Percentiles rank a stretch among this genome's conserved stretches.
phyloP scores from a whole-genome alignment of 1,284 basidiomycete genomes.

The Leccinum subrobustum region DNA sequence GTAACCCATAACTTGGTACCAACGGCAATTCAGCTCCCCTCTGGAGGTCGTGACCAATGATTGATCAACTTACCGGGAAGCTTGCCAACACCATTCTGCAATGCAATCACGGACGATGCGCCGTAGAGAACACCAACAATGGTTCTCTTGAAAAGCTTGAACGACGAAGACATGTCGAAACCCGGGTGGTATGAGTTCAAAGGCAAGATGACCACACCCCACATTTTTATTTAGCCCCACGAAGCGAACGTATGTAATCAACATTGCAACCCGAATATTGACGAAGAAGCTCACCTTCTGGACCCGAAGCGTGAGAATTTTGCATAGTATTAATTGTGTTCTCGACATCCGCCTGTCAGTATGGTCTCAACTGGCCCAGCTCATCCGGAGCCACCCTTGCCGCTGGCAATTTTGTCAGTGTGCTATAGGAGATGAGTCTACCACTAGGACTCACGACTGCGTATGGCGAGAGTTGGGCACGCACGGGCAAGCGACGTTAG shows the following conservation, averaged over 20 bases:
- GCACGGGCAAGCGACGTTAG: background rate
- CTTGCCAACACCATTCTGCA: conserved; percentile 34
- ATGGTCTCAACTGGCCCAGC: background rate
- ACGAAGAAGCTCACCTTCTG: conserved; percentile 3
- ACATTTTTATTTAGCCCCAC: conserved; percentile 15
- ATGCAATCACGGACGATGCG: conserved; percentile 17
- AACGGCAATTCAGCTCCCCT: conserved; percentile 8
- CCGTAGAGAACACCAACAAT: conserved; percentile 15
- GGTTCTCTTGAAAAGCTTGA: conserved; percentile 5
- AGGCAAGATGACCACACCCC: background rate
- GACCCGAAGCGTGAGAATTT: background rate
- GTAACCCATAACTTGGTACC: conserved; percentile 30
- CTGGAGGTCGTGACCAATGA: background rate
- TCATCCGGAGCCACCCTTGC: background rate
- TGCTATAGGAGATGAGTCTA: background rate
- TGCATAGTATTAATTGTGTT: too few relatives aligned
- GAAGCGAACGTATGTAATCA: background rate
- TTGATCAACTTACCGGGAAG: conserved; percentile 25
- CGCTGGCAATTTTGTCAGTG: background rate
- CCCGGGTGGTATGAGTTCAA: background rate
- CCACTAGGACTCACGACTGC: background rate
- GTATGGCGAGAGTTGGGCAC: background rate
- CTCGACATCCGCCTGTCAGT: too few relatives aligned
- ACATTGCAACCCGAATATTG: background rate
- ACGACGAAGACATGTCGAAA: conserved; percentile 15